Conservation (phyloP, 768 basidiomycete genomes). For the Lentinus tigrinus region DNA sequence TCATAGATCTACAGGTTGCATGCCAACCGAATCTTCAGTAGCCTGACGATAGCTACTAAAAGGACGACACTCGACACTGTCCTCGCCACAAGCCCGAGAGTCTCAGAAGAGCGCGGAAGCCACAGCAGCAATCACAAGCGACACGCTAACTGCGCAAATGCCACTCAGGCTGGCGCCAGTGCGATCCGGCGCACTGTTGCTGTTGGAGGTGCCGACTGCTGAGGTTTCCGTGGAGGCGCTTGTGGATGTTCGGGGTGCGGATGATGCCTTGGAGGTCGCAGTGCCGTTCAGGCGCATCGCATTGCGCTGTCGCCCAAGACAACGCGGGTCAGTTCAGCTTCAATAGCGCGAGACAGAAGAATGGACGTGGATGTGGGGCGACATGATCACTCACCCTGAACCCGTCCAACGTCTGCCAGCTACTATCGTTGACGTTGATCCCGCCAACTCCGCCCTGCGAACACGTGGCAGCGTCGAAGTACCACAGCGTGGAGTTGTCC, state of each 20-base stretch:
- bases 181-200: too few relatives aligned
- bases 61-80: too few relatives aligned
- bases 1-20: too few relatives aligned
- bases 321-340: not conserved
- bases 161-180: too few relatives aligned
- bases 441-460: constrained; percentile 56
- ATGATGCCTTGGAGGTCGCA: constrained; percentile 18
- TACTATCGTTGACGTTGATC: constrained; percentile 50
- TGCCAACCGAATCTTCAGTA: too few relatives aligned
- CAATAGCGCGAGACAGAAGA: not conserved
- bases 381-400: constrained; percentile 37
- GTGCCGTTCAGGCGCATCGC: constrained; percentile 57
- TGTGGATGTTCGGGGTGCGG: constrained; percentile 6
- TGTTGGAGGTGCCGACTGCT: too few relatives aligned
- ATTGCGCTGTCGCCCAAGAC: constrained; percentile 44
- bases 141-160: too few relatives aligned
- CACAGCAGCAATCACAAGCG: too few relatives aligned
- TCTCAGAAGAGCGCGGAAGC: too few relatives aligned
- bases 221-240: not conserved
- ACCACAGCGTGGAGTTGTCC: constrained; percentile 50
- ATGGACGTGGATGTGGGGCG: too few relatives aligned
- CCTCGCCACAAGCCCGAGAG: too few relatives aligned
- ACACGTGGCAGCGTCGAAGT: constrained; percentile 55
- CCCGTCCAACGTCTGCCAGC: constrained; percentile 32
- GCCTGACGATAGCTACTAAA: too few relatives aligned